Evolutionary conservation across 2,329 filamentous ascomycete genomes (phyloP), one percentile per base, ranked within the genome.

Genomic region (Xylariaceae sp.): DNA sequence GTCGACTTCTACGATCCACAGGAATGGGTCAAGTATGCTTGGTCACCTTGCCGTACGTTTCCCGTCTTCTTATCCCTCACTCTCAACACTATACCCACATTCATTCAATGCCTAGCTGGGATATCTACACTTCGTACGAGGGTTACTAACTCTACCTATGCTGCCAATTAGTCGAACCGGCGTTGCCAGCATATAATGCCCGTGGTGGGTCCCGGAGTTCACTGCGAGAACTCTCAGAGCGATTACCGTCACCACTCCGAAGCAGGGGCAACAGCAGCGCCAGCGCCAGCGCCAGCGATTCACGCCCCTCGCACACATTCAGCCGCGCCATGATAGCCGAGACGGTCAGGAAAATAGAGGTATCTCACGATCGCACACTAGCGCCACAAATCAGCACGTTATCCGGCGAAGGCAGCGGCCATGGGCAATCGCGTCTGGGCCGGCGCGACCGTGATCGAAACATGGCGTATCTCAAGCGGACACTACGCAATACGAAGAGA

Each of bases 1-100:
- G 79, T 96, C 40, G 85, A 96, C 69, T 96, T 96, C 68, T 95
- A 91, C 71, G 79, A 92, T 64, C 74, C 84, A 0, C 77, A 89
- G 11, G 83, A 84, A 50, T 97, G 92, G 91, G 81, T 87, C 52
- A 86, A 88, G 58, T 84, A 89, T 69, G 80, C 84, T 32, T 77
- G 89, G 6, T 92, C 88, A 2, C 91, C 91, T 0, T 94, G 88
- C 67, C 81, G 57, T 59, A 57, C n/a, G 57, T 30, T 42, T 46
- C 45, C 26, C 30, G 6, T 43, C 19, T n/a, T 40, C 29, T 43
- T 29, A 19, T 6, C 11, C 12, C 19, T 9, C 27, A 39, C 34
- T 40, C 9, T 8, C 4, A 9, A 19, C 29, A 3, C 42, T 27
- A 19, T 12, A 34, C 7, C 29, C 32, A 11, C 27, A 41, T 6